Conservation (phyloP, 2,329 filamentous ascomycete species). For the Scytalidium sp. region DNA sequence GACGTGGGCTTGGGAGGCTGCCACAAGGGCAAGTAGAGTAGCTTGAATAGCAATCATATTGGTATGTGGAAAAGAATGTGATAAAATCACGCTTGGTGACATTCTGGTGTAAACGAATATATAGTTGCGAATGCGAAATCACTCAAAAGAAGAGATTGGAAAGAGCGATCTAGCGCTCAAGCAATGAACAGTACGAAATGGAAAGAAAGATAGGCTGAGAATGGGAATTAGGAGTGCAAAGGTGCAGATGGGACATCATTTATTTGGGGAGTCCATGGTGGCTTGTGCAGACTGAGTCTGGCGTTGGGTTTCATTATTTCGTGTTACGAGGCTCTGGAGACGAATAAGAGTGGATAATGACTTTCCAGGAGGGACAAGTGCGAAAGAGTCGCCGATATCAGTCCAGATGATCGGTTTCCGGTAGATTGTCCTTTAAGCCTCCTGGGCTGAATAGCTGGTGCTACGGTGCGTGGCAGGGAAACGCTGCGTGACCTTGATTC, state of each 20-base stretch:
- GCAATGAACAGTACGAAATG: background rate
- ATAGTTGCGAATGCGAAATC: background rate
- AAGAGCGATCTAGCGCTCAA: background rate
- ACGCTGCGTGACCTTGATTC: too few species aligned
- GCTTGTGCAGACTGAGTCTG: background rate
- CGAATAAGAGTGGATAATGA: background rate
- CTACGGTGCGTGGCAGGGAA: too few species aligned
- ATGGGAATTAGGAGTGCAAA: background rate
- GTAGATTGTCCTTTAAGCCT: background rate
- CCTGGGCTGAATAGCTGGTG: too few species aligned
- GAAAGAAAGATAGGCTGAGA: background rate
- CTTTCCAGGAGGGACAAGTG: background rate
- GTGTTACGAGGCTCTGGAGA: background rate
- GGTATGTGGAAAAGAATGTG: background rate
- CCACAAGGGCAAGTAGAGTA: background rate
- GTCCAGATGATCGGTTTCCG: background rate
- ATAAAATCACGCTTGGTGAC: background rate
- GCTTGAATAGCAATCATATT: background rate
- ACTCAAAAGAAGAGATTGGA: background rate
- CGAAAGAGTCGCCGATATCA: background rate
- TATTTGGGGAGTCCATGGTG: background rate
- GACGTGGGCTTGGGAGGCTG: slow-evolving; percentile 1
- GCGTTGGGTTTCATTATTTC: background rate
- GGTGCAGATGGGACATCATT: background rate
- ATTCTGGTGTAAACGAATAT: background rate